phyloP scores from a whole-genome alignment of 2,329 filamentous ascomycete genomes.

The Fusarium sp. region DNA sequence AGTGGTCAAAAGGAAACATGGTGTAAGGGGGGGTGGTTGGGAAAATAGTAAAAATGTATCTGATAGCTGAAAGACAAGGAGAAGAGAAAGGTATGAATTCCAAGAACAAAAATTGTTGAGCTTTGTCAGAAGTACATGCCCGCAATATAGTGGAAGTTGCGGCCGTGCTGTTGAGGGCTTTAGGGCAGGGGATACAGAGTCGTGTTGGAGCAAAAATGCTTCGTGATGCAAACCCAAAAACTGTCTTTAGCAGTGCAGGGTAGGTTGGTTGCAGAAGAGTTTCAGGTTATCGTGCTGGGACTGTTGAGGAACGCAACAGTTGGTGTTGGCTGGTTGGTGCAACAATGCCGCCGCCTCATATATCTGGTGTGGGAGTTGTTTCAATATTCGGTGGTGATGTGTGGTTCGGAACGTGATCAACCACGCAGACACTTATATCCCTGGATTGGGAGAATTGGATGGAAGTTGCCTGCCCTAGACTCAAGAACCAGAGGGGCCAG shows the following conservation, averaged over 20 bases:
- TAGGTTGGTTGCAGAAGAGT: background rate
- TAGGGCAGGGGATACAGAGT: slow-evolving; percentile 24
- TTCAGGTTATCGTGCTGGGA: background rate
- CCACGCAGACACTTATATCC: background rate
- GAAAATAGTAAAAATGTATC: background rate
- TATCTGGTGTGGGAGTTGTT: slow-evolving; percentile 1
- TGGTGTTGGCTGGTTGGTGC: background rate
- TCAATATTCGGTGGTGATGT: background rate
- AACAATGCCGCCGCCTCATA: background rate
- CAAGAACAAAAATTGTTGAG: slow-evolving; percentile 2
- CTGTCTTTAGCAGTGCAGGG: slow-evolving; percentile 14
- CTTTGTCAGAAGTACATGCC: slow-evolving; percentile 5
- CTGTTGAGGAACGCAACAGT: background rate
- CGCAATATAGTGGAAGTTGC: slow-evolving; percentile 8
- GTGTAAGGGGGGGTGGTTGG: slow-evolving; percentile 1
- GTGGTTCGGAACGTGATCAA: background rate
- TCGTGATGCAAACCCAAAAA: slow-evolving; percentile 26
- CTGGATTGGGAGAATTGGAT: background rate
- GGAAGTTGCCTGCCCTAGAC: background rate
- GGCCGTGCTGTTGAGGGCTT: slow-evolving; percentile 15
- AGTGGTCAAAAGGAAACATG: slow-evolving; percentile 68
- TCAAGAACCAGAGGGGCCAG: background rate
- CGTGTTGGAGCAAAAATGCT: slow-evolving; percentile 20
- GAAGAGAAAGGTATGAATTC: background rate
- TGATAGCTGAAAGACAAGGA: background rate